These are phyloP conservation scores for Vachellia pachyceras DNA, from an alignment of 306 rosid species.

Conservation along the genomic window DNA sequence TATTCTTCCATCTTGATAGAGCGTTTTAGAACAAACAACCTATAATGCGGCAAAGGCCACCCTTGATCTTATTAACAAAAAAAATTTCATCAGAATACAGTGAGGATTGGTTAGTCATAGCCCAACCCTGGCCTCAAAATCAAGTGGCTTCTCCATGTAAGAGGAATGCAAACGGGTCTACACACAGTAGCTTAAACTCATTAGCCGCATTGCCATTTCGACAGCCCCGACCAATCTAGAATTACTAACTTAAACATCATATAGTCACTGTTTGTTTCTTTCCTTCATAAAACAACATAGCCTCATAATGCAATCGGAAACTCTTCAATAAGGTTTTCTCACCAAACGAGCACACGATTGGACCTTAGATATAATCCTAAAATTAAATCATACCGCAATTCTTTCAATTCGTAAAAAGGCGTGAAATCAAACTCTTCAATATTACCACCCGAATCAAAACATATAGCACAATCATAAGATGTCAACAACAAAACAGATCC, in stretches of 20 bases:
- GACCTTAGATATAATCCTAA: not conserved
- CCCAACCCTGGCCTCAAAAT: not conserved
- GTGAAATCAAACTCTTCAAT: constrained; percentile 4
- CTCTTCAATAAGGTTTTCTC: not conserved
- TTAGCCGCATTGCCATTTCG: not conserved
- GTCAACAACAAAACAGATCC: not conserved
- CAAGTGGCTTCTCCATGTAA: not conserved
- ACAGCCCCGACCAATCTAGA: not conserved
- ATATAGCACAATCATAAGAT: not conserved
- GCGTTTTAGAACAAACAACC: not conserved
- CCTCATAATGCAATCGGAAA: not conserved
- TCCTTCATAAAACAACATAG: not conserved
- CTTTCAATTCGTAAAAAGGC: not conserved
- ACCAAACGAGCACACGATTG: not conserved
- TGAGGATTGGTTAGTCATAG: not conserved
- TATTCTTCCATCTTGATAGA: not conserved
- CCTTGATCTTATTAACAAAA: not conserved
- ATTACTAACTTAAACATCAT: constrained; percentile 17
- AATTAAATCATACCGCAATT: not conserved
- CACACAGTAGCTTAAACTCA: not conserved
- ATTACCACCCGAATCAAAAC: constrained; percentile 11
- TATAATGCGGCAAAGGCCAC: constrained; percentile 5
- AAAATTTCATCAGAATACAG: not conserved
- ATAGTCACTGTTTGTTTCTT: not conserved
- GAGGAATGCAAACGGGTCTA: not conserved